A percentile compares a stretch with the other conserved stretches of the same genome.
phyloP scores from a whole-genome alignment of 768 basidiomycete genomes.

The Russula brevipes region DNA sequence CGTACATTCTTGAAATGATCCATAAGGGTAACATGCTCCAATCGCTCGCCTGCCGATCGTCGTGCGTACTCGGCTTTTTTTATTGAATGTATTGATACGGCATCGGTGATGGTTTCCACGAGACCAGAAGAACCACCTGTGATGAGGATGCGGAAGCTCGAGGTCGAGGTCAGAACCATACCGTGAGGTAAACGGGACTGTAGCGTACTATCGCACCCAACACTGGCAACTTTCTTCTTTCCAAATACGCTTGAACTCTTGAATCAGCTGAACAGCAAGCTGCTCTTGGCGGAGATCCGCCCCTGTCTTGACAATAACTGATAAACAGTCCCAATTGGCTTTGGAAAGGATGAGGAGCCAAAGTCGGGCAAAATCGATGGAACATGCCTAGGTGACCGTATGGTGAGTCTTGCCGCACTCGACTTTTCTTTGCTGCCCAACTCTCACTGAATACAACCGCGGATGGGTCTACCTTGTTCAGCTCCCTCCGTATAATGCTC shows the following conservation, averaged over 20 bases:
- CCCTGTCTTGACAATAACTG: constrained; percentile 97
- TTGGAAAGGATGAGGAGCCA: constrained; percentile 7
- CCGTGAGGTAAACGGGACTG: not conserved
- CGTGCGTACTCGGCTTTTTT: constrained; percentile 98
- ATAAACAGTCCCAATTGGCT: constrained; percentile 86
- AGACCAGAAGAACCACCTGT: constrained; percentile 90
- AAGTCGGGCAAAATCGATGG: constrained; percentile 3
- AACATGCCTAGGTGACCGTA: constrained; percentile 87
- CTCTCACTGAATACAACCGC: constrained; percentile 95
- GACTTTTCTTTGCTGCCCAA: constrained; percentile 90
- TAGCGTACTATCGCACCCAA: constrained; percentile 82
- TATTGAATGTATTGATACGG: constrained; percentile 97
- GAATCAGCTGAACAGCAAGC: constrained; percentile 91
- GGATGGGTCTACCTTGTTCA: constrained; percentile 93
- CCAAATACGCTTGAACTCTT: constrained; percentile 91
- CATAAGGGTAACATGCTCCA: constrained; percentile 82
- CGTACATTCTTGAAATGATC: constrained; percentile 88
- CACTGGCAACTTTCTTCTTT: constrained; percentile 87
- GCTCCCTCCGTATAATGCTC: constrained; percentile 83
- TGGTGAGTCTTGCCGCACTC: constrained; percentile 89
- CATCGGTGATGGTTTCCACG: constrained; percentile 97
- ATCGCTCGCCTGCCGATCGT: constrained; percentile 68
- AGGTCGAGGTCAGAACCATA: constrained; percentile 7
- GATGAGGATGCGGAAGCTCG: constrained; percentile 93
- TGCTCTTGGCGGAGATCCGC: constrained; percentile 97